Base-by-base conservation (phyloP, 1,284 basidiomycete species). In the Coniferiporia sulphurascens region DNA sequence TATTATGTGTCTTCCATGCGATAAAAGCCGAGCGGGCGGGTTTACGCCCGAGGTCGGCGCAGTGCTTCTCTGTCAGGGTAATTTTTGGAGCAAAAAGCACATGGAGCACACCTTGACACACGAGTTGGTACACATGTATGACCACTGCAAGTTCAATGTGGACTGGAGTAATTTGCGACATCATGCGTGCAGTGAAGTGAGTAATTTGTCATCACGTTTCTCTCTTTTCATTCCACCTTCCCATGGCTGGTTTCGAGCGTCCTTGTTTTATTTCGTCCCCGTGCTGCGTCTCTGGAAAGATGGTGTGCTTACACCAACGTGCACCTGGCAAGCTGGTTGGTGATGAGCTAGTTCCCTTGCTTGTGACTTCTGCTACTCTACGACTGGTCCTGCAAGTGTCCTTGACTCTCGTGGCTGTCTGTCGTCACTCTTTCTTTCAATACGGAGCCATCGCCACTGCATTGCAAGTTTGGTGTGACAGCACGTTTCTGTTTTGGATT, bases 71-170 rank as follows among this genome's bases (percentile, higher is more conserved):
- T 97, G 95, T 70, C 86, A 93, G 64, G 90, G 93, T 48, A 81
- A 86, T 52, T 89, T 93, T 66, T 83, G 86, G 70, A 85, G 80
- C 72, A 89, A 93, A 70, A 80, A 81, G 48, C 93, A 98, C 67
- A 88, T 96, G 85, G 93, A 98, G 72, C 86, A 94, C 70, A 97
- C 95, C 13, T 76, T 98, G 35, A 83, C 92, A 15, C 96, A 99
- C 69, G 96, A 99, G 70, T 84, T 98, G 59, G 51, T 98, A n/a
- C 96, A 98, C 72, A 88, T 95, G 80, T 98, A 90, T 70, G 96
- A 98, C 71, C 91, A 97, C 65, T 92, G 91, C 72, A 86, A 88
- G 70, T 98, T 98, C 77, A 87, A 94, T 60, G 90, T 97, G 1
- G 87, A 97, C 72, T 98, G 93, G 94, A 74, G 71, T 55, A 90